Conservation (phyloP, 768 basidiomycete species). For the Amanita rubescens region DNA sequence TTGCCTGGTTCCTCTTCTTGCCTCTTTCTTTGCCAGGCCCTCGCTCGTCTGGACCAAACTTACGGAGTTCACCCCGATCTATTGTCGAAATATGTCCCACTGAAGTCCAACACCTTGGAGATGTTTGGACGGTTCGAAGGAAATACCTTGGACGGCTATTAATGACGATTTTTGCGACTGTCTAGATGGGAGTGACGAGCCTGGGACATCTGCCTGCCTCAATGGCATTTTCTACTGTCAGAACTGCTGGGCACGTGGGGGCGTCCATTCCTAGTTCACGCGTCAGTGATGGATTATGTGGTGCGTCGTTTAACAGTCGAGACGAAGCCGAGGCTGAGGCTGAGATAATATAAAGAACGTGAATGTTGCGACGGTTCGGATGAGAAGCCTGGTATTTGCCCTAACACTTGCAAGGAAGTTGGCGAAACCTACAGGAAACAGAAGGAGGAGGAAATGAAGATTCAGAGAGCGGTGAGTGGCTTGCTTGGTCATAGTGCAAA, state of each 20-base stretch:
- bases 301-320: slow-evolving; percentile 35
- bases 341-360: slow-evolving; percentile 46
- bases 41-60: slow-evolving; percentile 40
- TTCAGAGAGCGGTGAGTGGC: slow-evolving; percentile 65
- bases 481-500: neutral
- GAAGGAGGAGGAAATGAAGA: slow-evolving; percentile 66
- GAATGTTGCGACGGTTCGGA: slow-evolving; percentile 97
- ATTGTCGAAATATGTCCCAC: slow-evolving; percentile 47
- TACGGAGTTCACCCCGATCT: slow-evolving; percentile 53
- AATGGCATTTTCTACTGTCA: slow-evolving; percentile 73
- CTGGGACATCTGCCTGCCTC: slow-evolving; percentile 87
- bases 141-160: slow-evolving; percentile 72
- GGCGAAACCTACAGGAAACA: slow-evolving; percentile 64
- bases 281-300: slow-evolving; percentile 91
- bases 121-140: slow-evolving; percentile 75
- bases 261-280: slow-evolving; percentile 68
- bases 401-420: slow-evolving; percentile 67
- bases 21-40: slow-evolving; percentile 33
- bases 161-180: slow-evolving; percentile 98
- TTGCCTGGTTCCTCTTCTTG: slow-evolving; percentile 42
- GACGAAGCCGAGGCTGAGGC: neutral
- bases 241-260: slow-evolving; percentile 87
- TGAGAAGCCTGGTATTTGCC: slow-evolving; percentile 75
- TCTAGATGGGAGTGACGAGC: slow-evolving; percentile 91
- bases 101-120: slow-evolving; percentile 54